Base-by-base conservation (phyloP, 1,284 basidiomycete genomes). In the Coniophora puteana region DNA sequence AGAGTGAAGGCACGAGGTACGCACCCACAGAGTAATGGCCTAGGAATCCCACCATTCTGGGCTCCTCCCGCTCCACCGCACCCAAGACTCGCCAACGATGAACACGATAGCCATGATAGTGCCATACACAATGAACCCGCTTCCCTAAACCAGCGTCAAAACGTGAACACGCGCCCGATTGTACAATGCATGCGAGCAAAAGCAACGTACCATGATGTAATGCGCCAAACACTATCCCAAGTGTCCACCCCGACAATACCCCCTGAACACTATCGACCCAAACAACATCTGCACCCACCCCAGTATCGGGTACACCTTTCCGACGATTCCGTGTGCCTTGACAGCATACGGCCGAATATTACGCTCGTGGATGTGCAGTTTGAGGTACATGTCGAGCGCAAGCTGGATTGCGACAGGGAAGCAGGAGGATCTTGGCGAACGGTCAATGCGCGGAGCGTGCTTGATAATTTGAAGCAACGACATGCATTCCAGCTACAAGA, bases 1-100 rank as follows among this genome's bases (percentile, higher is more conserved):
- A 13, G 20, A 13, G 38, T 14, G 36, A 25, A 16, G n/a, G n/a
- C 14, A 11, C 8, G 5, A 17, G 14, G 20, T 7, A 67, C 83
- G 42, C 55, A 89, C 88, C 93, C 92, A 95, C 23, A 85, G 65
- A 64, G 83, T 84, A 48, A 96, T 95, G 13, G 95, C 82, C 72
- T 82, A 86, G 12, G 83, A 89, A 63, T 96, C 93, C 71, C 91
- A 84, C 78, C 83, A 93, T 57, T 97, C 94, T 46, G 93, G 93
- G 56, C 82, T 87, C 38, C 72, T 71, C 22, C 80, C 79, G 37
- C 70, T 83, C 28, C 78, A 68, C 47, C 78, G 73, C 2, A 95
- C 71, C 90, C 93, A 97, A 12, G 70, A 71, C 44, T 91, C 89
- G 4, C 93, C 93, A 6, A 84, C 78, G 27, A 93, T 72, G 21